Evolutionary conservation across 192 early-diverging fungal species (phyloP), one percentile per base, ranked within the genome.

Genomic region (Coemansia sp.): DNA sequence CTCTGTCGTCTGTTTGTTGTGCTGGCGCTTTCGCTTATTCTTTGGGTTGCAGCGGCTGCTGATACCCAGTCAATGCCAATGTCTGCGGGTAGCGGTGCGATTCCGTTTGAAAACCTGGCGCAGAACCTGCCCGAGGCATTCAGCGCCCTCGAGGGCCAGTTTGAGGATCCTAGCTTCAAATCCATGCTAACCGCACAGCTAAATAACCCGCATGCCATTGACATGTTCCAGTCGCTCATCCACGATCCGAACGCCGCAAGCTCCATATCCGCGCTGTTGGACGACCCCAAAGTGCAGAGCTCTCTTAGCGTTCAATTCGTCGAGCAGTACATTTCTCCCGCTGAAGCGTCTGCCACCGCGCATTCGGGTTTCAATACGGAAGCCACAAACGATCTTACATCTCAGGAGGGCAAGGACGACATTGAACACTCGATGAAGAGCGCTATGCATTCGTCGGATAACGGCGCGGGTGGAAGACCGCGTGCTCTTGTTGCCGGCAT

Each of bases 171-270:
- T 22, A 67, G 45, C 16, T 77, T 77, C 62, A 51, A 64, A 50
- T 58, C 75, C 11, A 67, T 71, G 49, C 54, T 77, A 33, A 71
- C 69, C 2, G 71, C 75, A 52, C 68, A 77, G 58, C 69, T 77
- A 4, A 68, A 56, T 61, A 77, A 77, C 62, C 75, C 75, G 10
- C 45, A 71, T 25, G 75, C 75, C n/a, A 65, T 77, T 18, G 75
- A 77, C 29, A 63, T 77, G 64, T 77, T 77, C 68, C 65, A 77
- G 50, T 77, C 75, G 10, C 64, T 77, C 6, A 77, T 77, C 23
- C 75, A 71, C 29, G 75, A 77, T 50, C 54, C 64, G 3, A 67
- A 43, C 6, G 75, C 75, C 12, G 60, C 63, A 32, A 71, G 56
- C 54, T 77, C 75, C 27, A 77, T 77, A 28, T 77, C 75, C 5